phyloP scores from a whole-genome alignment of 345 rosid genomes.

The Clausena lansium region DNA sequence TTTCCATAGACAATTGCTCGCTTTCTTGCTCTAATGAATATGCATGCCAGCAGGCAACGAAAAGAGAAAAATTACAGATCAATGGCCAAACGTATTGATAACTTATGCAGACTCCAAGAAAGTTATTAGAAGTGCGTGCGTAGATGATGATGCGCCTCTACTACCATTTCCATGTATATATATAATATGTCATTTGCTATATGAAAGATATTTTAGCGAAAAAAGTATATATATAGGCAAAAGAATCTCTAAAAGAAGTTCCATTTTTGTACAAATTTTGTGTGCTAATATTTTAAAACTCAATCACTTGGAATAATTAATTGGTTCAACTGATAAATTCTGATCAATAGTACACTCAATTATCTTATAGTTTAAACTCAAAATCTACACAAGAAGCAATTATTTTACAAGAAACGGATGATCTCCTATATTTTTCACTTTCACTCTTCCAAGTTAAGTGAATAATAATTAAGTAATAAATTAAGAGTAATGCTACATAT shows the following conservation, averaged over 20 bases:
- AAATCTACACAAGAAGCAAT: too few relatives aligned
- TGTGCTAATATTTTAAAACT: too few relatives aligned
- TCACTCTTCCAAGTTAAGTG: neutral
- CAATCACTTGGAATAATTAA: too few relatives aligned
- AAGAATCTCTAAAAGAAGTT: too few relatives aligned
- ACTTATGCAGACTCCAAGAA: neutral
- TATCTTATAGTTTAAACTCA: too few relatives aligned
- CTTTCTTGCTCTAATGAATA: neutral
- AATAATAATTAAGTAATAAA: neutral
- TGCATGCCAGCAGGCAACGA: neutral
- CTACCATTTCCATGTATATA: neutral
- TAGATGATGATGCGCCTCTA: neutral
- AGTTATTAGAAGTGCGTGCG: neutral
- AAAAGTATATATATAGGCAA: too few relatives aligned
- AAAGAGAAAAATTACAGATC: neutral
- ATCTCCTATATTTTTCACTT: neutral
- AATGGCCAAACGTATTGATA: neutral
- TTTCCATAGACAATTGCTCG: constrained; percentile 2
- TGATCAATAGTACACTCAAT: too few relatives aligned
- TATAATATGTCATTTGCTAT: neutral
- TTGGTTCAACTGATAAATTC: too few relatives aligned
- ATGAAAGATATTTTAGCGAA: neutral
- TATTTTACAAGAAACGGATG: too few relatives aligned
- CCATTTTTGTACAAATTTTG: too few relatives aligned
- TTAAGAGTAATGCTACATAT: too few relatives aligned